phyloP scores from a whole-genome alignment of 2,329 filamentous ascomycete genomes.

The Zarea fungicola region DNA sequence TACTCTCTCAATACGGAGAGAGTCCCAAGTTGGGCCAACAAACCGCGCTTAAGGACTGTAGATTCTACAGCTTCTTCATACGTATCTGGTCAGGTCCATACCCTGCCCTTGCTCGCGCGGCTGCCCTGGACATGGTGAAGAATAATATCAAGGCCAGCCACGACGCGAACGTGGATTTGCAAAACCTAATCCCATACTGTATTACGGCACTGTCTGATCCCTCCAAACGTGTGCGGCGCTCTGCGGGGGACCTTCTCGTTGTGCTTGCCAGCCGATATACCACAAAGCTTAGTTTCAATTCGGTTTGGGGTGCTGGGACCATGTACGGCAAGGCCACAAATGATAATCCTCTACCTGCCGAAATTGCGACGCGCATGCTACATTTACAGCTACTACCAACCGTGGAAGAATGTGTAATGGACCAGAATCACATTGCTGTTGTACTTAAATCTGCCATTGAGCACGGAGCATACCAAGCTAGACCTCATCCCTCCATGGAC shows the following conservation, averaged over 20 bases:
- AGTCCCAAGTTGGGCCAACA: conserved; percentile 49
- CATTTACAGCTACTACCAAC: conserved; percentile 64
- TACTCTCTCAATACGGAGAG: conserved; percentile 48
- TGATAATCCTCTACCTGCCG: conserved; percentile 52
- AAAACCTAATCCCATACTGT: conserved; percentile 77
- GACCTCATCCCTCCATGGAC: conserved; percentile 36
- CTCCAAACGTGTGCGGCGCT: conserved; percentile 69
- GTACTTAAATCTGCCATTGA: conserved; percentile 46
- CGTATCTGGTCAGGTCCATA: conserved; percentile 69
- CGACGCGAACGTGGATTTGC: conserved; percentile 57
- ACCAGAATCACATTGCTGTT: conserved; percentile 63
- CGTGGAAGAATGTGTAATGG: conserved; percentile 81
- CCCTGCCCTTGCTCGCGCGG: conserved; percentile 61
- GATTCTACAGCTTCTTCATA: conserved; percentile 71
- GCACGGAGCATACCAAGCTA: conserved; percentile 33
- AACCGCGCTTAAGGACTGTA: conserved; percentile 52
- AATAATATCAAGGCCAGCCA: conserved; percentile 48
- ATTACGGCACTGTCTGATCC: conserved; percentile 70
- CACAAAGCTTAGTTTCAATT: conserved; percentile 30
- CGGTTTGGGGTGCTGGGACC: conserved; percentile 54
- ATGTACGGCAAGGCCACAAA: conserved; percentile 58
- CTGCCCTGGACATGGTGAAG: conserved; percentile 63
- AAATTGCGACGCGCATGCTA: conserved; percentile 57
- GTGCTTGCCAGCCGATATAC: conserved; percentile 49
- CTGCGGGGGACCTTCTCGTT: conserved; percentile 63